Conservation (phyloP, 78 protist genomes). For the Dictyostelium capitatum region DNA sequence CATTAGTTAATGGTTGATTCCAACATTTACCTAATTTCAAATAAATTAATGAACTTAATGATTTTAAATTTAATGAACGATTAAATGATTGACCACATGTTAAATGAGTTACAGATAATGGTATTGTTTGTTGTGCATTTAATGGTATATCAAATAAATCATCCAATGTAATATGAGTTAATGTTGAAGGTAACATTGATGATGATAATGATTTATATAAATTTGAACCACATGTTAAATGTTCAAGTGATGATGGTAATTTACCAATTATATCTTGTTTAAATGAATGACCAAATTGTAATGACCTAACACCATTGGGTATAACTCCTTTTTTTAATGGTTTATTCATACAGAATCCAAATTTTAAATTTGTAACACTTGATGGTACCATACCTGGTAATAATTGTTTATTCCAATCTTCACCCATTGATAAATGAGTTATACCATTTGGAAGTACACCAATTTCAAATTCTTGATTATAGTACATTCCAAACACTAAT, state of each 20-base stretch:
- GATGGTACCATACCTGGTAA: not conserved
- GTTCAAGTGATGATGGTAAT: not conserved
- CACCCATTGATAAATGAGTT: not conserved
- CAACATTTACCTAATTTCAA: slow-evolving; percentile 3
- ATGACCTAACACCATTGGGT: not conserved
- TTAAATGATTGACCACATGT: not conserved
- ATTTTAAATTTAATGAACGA: not conserved
- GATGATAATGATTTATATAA: not conserved
- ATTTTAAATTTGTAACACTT: not conserved
- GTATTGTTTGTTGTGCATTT: not conserved
- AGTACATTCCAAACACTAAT: not conserved
- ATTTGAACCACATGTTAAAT: not conserved
- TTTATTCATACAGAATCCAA: slow-evolving; percentile 26
- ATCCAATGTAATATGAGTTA: slow-evolving; percentile 1
- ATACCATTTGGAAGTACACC: not conserved
- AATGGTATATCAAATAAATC: slow-evolving; percentile 1
- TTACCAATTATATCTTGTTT: not conserved
- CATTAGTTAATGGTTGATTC: not conserved
- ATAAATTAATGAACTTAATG: not conserved
- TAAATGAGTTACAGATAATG: not conserved
- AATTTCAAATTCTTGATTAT: not conserved
- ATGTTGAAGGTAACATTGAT: not conserved
- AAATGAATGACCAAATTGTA: not conserved
- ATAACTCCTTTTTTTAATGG: not conserved
- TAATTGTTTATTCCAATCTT: not conserved